These are phyloP conservation scores for Fusarium sp. DNA, from an alignment of 2,329 filamentous ascomycete species.

Conservation along the genomic window DNA sequence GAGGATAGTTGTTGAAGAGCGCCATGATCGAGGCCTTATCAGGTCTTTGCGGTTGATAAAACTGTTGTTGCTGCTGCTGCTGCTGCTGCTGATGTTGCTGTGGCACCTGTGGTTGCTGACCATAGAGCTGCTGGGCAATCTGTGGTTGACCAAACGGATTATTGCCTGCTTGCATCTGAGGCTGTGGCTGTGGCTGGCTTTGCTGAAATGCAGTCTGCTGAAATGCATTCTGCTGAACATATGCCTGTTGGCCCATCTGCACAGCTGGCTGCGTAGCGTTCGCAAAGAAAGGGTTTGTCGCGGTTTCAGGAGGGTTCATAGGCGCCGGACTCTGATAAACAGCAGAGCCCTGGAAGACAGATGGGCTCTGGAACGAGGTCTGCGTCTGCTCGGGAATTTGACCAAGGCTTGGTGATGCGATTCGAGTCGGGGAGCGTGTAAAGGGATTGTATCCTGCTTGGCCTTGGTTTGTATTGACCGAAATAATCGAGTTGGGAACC, in stretches of 20 bases:
- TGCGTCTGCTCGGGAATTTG: slow-evolving; percentile 66
- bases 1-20: slow-evolving; percentile 74
- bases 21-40: slow-evolving; percentile 82
- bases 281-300: slow-evolving; percentile 53
- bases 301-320: slow-evolving; percentile 39
- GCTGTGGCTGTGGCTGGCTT: slow-evolving; percentile 27
- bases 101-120: slow-evolving; percentile 40
- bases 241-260: slow-evolving; percentile 40
- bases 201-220: slow-evolving; percentile 37
- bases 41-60: slow-evolving; percentile 59
- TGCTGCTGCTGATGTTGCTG: slow-evolving; percentile 41
- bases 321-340: slow-evolving; percentile 49
- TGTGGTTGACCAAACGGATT: slow-evolving; percentile 27
- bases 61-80: slow-evolving; percentile 44
- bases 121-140: slow-evolving; percentile 27
- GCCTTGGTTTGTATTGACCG: slow-evolving; percentile 52
- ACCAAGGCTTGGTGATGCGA: slow-evolving; percentile 60
- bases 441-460: slow-evolving; percentile 60
- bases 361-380: slow-evolving; percentile 52
- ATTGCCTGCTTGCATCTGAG: slow-evolving; percentile 24
- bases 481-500: slow-evolving; percentile 42
- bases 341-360: slow-evolving; percentile 42
- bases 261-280: slow-evolving; percentile 41
- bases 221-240: slow-evolving; percentile 38
- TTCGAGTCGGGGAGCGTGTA: slow-evolving; percentile 59